Evolutionary conservation across 2,329 filamentous ascomycete genomes (phyloP), one percentile per base, ranked within the genome.

Genomic region (Talaromyces sp.): DNA sequence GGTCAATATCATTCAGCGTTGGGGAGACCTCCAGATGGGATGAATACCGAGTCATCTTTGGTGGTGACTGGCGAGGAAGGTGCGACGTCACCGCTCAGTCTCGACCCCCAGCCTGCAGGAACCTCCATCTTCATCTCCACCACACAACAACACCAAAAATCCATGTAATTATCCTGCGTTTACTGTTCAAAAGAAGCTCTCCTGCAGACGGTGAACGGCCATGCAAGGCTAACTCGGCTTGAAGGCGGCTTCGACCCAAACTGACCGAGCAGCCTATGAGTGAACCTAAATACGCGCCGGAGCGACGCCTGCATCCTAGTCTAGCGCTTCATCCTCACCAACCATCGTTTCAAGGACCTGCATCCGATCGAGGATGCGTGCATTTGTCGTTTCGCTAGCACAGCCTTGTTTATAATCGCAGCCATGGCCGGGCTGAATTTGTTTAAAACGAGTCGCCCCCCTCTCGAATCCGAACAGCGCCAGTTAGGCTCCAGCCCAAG

Each of bases 331-430:
- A 46, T 46, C 13, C 43, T 21, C 43, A 46, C 43, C 43, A 46
- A 46, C 43, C 49, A 60, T 73, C 69, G n/a, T n/a, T 35, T 56
- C 21, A 56, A 38, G 21, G 24, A 19, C 17, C 13, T n/a, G 55
- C 21, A 27, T n/a, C 2, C 8, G 21, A 32, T 26, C 17, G 13
- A 38, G 14, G 35, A 26, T 56, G 19, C 43, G 21, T 46, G 43
- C 43, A 46, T 46, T 38, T 19, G 21, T 24, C 24, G 1, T 46
- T 46, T 46, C 11, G 41, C 9, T 46, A 46, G 43, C 43, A 46
- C 43, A 46, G 43, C 43, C 43, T 46, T 46, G 43, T 46, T 10
- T 24, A 46, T 11, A 7, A 21, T 19, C 21, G 43, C 43, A 46
- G 43, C 35, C 35, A n/a, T 38, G 17, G 35, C 35, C 43, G 24